These are phyloP conservation scores for Globisporangium barbulae DNA, from an alignment of 352 stramenopile species.

Conservation along the genomic window DNA sequence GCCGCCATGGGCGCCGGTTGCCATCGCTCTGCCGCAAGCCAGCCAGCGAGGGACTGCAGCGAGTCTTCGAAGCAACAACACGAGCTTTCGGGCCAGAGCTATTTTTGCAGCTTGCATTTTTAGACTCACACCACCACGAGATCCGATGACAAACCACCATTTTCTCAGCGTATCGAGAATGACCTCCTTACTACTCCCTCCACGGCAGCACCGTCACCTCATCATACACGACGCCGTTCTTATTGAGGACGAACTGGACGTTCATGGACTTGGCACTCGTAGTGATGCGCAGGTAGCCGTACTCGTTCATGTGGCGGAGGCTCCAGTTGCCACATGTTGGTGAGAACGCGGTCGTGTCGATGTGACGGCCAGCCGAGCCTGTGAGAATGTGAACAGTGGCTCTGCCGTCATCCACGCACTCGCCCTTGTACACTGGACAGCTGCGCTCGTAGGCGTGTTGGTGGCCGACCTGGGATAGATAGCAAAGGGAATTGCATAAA, in stretches of 20 bases:
- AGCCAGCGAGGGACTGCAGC: neutral
- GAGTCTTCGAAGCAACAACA: too few species aligned
- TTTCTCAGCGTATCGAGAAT: too few species aligned
- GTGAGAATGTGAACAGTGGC: constrained; percentile 74
- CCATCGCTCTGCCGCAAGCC: neutral
- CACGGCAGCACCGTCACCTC: constrained; percentile 40
- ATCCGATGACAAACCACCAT: too few species aligned
- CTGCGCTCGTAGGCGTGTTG: constrained; percentile 89
- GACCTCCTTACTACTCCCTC: constrained; percentile 1
- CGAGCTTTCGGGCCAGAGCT: neutral
- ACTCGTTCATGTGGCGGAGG: constrained; percentile 58
- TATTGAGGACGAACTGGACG: constrained; percentile 67
- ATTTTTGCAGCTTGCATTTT: neutral
- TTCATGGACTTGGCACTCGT: constrained; percentile 36
- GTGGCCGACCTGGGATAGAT: constrained; percentile 57
- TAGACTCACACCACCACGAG: neutral
- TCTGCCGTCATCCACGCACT: constrained; percentile 51
- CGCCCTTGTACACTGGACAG: constrained; percentile 69
- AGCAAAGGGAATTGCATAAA: neutral
- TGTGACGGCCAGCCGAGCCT: constrained; percentile 67
- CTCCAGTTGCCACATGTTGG: constrained; percentile 64
- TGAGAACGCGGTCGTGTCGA: constrained; percentile 51
- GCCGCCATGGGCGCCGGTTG: neutral
- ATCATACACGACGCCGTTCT: constrained; percentile 65
- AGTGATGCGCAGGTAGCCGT: constrained; percentile 58